Conservation (phyloP, 208 protist species). For the Crithidia acanthocephali region DNA sequence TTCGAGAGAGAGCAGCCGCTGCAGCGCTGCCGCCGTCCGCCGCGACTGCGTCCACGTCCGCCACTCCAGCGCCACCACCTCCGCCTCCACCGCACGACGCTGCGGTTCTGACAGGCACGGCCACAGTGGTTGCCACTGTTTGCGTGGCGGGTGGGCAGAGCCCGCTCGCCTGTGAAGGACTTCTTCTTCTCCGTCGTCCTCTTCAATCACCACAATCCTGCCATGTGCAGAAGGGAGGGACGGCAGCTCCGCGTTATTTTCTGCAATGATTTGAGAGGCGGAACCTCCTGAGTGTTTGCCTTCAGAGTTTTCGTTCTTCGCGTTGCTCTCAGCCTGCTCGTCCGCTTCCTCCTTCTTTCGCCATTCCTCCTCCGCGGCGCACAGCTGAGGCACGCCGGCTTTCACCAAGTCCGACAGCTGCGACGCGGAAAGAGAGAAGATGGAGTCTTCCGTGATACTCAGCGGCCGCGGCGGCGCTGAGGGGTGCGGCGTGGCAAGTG, state of each 20-base stretch:
- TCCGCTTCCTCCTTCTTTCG: background rate
- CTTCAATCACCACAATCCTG: background rate
- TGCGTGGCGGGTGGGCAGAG: background rate
- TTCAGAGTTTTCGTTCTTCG: too few relatives aligned
- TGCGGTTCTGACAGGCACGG: constrained; percentile 2
- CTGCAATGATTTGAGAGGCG: too few relatives aligned
- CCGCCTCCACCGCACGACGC: constrained; percentile 46
- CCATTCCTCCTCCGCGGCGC: constrained; percentile 3
- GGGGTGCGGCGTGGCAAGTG: constrained; percentile 29
- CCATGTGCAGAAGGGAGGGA: background rate
- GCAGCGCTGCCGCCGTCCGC: constrained; percentile 64
- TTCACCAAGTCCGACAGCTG: constrained; percentile 45
- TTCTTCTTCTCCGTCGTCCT: background rate
- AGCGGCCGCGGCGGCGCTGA: constrained; percentile 44
- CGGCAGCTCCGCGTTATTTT: background rate
- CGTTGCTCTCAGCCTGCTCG: too few relatives aligned
- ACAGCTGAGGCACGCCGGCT: constrained; percentile 41
- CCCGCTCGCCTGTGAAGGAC: background rate
- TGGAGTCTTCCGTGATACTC: constrained; percentile 63
- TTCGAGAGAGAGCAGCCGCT: constrained; percentile 72
- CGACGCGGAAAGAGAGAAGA: constrained; percentile 56
- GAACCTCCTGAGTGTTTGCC: too few relatives aligned
- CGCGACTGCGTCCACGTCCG: constrained; percentile 67
- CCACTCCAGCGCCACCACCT: constrained; percentile 77
- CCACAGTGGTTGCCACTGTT: background rate